Conservation (phyloP, 257 asterid genomes). For the Phtheirospermum japonicum region DNA sequence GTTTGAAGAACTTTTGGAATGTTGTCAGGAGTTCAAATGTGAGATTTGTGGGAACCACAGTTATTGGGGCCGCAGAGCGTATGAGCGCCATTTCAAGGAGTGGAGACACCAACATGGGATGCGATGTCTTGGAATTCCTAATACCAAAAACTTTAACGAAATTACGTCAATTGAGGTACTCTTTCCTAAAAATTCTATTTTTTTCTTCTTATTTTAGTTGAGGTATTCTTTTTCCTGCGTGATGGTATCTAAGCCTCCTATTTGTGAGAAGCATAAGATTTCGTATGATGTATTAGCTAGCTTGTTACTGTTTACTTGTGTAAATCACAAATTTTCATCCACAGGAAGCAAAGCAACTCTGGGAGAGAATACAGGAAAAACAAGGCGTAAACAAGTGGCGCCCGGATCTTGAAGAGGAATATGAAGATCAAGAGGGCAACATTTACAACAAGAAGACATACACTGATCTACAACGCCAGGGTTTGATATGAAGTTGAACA, state of each 20-base stretch:
- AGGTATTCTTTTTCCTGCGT: neutral
- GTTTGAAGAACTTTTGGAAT: constrained; percentile 21
- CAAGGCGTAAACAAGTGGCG: constrained; percentile 95
- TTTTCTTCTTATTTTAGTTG: neutral
- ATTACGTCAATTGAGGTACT: constrained; percentile 82
- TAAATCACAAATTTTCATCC: constrained; percentile 8
- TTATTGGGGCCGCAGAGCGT: constrained; percentile 99
- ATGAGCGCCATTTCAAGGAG: constrained; percentile 98
- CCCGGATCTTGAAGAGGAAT: constrained; percentile 97
- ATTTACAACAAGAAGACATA: constrained; percentile 95
- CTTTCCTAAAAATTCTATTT: neutral
- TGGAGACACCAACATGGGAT: constrained; percentile 99
- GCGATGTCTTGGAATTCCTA: constrained; percentile 98
- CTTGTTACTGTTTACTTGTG: neutral
- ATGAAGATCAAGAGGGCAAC: constrained; percentile 96
- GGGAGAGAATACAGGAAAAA: constrained; percentile 88
- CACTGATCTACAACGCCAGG: constrained; percentile 96
- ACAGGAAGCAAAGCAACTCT: constrained; percentile 94
- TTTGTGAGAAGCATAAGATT: no score
- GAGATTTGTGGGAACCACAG: constrained; percentile 99
- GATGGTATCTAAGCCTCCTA: neutral
- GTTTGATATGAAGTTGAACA: constrained; percentile 50
- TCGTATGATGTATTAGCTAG: no score
- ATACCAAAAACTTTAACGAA: constrained; percentile 93
- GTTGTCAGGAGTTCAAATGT: constrained; percentile 88